Base-by-base conservation (phyloP, 495 filamentous ascomycete genomes). In the Trichoderma gamsii region DNA sequence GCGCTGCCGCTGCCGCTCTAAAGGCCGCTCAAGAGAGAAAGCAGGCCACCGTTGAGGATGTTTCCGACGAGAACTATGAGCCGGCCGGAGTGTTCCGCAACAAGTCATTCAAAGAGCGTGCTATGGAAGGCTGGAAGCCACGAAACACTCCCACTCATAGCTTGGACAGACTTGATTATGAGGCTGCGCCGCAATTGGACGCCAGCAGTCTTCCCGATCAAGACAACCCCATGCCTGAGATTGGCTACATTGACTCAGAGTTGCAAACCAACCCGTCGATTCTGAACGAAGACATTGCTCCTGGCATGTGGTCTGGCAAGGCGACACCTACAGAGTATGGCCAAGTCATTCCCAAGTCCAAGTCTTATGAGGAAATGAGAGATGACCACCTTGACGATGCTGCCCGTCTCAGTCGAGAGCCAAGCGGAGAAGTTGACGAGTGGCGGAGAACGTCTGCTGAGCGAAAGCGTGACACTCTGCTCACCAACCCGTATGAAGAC, bases 71-170 rank as follows among this genome's bases (percentile, higher is more conserved):
- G 15, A 70, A 73, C 32, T 78, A 72, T 32, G 44, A 74, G 16
- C 71, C 73, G 0, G 77, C 76, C 11, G 81, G 80, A n/a, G 75
- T 82, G 15, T 70, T 74, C 43, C 77, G 80, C 70, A 81, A 82
- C 69, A 77, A 76, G 66, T 86, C 84, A 13, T 86, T 86, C 75
- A 85, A 85, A 70, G 83, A 86, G 68, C 82, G 83, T 64, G 79
- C 83, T 3, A 75, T 79, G 71, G 79, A 82, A 59, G 79, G 78
- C 0, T 76, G 76, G 41, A 75, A 76, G 61, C 80, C 82, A n/a
- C 82, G 84, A 25, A 82, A 83, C 29, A 92, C 90, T 13, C 90
- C 90, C n/a, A 86, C 85, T n/a, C 89, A 91, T 69, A 93, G 90
- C 72, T 80, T 91, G 43, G 86, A 90, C 56, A 82, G 85, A 61